Conservation (phyloP, 805 yeast genomes). For the Lachancea mirantina region DNA sequence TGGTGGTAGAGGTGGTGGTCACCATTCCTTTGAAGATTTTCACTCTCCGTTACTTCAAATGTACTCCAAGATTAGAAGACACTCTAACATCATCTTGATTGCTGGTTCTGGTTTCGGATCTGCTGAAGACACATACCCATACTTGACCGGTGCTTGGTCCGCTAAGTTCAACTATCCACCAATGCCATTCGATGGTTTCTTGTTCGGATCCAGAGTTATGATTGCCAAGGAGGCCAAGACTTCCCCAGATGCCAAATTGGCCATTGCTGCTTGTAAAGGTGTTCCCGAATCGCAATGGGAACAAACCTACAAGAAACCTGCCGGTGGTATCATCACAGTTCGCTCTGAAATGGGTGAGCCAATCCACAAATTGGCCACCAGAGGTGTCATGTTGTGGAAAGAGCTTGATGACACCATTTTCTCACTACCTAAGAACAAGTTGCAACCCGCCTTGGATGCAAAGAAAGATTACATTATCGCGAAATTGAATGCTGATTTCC, state of each 20-base stretch:
- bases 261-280: slow-evolving; percentile 87
- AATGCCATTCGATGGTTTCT: slow-evolving; percentile 98
- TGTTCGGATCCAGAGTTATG: slow-evolving; percentile 96
- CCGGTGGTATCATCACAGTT: slow-evolving; percentile 96
- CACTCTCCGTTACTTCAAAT: slow-evolving; percentile 95
- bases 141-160: slow-evolving; percentile 98
- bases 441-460: slow-evolving; percentile 69
- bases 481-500: slow-evolving; percentile 87
- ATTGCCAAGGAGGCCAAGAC: slow-evolving; percentile 94
- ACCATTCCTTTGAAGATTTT: slow-evolving; percentile 98
- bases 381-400: slow-evolving; percentile 96
- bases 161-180: slow-evolving; percentile 79
- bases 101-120: slow-evolving; percentile 99
- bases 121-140: slow-evolving; percentile 93
- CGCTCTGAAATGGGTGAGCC: slow-evolving; percentile 99
- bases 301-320: slow-evolving; percentile 83
- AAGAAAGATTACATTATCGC: slow-evolving; percentile 82
- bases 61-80: slow-evolving; percentile 90
- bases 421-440: slow-evolving; percentile 80
- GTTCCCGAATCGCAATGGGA: slow-evolving; percentile 89
- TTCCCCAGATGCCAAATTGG: slow-evolving; percentile 86
- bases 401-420: slow-evolving; percentile 93
- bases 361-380: slow-evolving; percentile 95
- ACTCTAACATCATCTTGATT: slow-evolving; percentile 77
- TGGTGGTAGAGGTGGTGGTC: slow-evolving; percentile 99